Evolutionary conservation across 83 land plant genomes (phyloP), one percentile per base, ranked within the genome.

Genomic region (Diphasiastrum complanatum): DNA sequence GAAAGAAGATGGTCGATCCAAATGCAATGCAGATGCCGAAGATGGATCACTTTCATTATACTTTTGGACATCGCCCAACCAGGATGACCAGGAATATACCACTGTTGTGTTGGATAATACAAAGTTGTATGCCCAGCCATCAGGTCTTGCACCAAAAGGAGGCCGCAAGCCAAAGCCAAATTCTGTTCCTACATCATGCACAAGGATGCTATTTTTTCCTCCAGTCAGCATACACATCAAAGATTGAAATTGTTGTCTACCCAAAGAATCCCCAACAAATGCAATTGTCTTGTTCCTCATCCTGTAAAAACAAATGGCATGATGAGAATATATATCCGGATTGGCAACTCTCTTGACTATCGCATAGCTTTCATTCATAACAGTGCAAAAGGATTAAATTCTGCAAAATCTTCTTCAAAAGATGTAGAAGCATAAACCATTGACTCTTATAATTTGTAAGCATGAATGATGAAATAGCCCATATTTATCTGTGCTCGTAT

Each of bases 161-260:
- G 81, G 69, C 55, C 61, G 66, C 47, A 77, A n/a, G n/a, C n/a
- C 73, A 20, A 93, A 76, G 16, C 81, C 84, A 64, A 71, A 93
- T 18, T 63, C 70, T 24, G 28, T 18, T 34, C 86, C 92, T 32
- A 76, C 80, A 36, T 89, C 79, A 34, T 64, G 32, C 20, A 87
- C 83, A 16, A 68, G 60, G 6, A 53, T 55, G 29, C 53, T 64
- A 6, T 73, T 70, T 45, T 68, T 45, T 4, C 96, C 96, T 60
- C 79, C 81, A 1, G 99, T 83, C 23, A 86, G 33, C 85, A 93
- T 80, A 50, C 99, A 93, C 83, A 93, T 81, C 38, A 93, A 63
- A 20, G 99, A 93, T 51, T 89, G 99, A 34, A 79, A 86, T 63
- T 93, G 99, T 41, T 93, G 99, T 49, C 89, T 63, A 0, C 91